A percentile compares a stretch with the other conserved stretches of the same genome.
phyloP scores from a whole-genome alignment of 495 filamentous ascomycete species.

The Aspergillus avenaceus region DNA sequence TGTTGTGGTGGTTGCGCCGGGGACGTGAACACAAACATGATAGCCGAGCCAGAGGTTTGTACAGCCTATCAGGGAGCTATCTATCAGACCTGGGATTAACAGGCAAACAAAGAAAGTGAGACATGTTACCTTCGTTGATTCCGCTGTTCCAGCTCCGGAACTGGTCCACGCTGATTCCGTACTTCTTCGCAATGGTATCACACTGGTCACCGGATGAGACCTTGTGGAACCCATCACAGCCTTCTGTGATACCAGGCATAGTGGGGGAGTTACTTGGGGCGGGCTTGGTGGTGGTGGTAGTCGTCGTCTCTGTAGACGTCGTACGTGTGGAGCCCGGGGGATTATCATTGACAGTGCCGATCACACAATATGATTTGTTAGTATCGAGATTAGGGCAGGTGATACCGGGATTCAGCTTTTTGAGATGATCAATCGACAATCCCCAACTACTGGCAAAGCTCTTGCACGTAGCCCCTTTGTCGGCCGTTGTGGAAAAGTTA shows the following conservation, averaged over 20 bases:
- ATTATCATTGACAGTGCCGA: no score
- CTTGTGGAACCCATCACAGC: constrained; percentile 35
- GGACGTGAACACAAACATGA: constrained; percentile 15
- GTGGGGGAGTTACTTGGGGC: no score
- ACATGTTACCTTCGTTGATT: constrained; percentile 13
- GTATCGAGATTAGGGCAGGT: no score
- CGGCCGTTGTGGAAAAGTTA: no score
- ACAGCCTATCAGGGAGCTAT: constrained; percentile 6
- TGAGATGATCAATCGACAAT: no score
- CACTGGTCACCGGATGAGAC: constrained; percentile 33
- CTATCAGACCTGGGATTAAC: background rate
- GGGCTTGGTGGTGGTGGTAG: constrained; percentile 13
- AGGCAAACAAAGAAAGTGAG: no score
- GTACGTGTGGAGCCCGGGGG: background rate
- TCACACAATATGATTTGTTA: no score
- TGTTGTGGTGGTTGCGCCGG: constrained; percentile 4
- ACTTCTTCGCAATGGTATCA: constrained; percentile 21
- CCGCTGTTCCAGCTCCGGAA: constrained; percentile 29
- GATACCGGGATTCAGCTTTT: no score
- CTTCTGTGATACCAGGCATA: constrained; percentile 33
- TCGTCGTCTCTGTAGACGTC: constrained; percentile 1
- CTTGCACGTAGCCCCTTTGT: no score
- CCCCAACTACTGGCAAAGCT: no score
- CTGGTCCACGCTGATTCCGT: constrained; percentile 14
- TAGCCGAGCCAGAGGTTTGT: constrained; percentile 19